These are phyloP conservation scores for Salisapilia sapeloensis DNA, from an alignment of 352 stramenopile genomes.

Conservation along the genomic window DNA sequence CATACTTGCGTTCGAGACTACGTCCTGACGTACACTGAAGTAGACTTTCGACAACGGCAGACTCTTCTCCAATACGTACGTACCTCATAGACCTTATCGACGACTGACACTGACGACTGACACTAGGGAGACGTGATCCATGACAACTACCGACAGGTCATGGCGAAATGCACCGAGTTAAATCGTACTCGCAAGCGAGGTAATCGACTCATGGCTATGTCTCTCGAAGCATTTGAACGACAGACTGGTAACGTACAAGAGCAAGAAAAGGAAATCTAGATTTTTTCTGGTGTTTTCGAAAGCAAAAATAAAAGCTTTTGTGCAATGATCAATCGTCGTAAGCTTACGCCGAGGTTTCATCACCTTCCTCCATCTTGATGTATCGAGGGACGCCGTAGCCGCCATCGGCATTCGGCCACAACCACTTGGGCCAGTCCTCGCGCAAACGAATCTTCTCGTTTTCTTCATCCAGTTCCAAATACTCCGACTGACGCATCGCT, in stretches of 20 bases:
- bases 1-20: slow-evolving; percentile 14
- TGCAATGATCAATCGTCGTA: too few species aligned
- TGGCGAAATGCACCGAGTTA: slow-evolving; percentile 17
- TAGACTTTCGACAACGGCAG: slow-evolving; percentile 36
- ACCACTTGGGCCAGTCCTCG: slow-evolving; percentile 76
- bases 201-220: slow-evolving; percentile 22
- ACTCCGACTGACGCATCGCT: slow-evolving; percentile 41
- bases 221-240: slow-evolving; percentile 19
- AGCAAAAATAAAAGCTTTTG: too few species aligned
- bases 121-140: slow-evolving; percentile 16
- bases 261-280: slow-evolving; percentile 1
- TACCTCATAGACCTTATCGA: neutral
- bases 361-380: slow-evolving; percentile 54
- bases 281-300: too few species aligned
- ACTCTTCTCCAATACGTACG: slow-evolving; percentile 30
- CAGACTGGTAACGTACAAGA: too few species aligned
- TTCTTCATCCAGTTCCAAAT: slow-evolving; percentile 63
- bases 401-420: slow-evolving; percentile 79
- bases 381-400: slow-evolving; percentile 75
- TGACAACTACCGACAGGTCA: slow-evolving; percentile 38
- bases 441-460: slow-evolving; percentile 85
- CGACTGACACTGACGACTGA: slow-evolving; percentile 1
- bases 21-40: slow-evolving; percentile 35
- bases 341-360: slow-evolving; percentile 13
- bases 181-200: slow-evolving; percentile 29